These are phyloP conservation scores for Aspergillus phoenicis DNA, from an alignment of 2,329 filamentous ascomycete species.

Conservation along the genomic window DNA sequence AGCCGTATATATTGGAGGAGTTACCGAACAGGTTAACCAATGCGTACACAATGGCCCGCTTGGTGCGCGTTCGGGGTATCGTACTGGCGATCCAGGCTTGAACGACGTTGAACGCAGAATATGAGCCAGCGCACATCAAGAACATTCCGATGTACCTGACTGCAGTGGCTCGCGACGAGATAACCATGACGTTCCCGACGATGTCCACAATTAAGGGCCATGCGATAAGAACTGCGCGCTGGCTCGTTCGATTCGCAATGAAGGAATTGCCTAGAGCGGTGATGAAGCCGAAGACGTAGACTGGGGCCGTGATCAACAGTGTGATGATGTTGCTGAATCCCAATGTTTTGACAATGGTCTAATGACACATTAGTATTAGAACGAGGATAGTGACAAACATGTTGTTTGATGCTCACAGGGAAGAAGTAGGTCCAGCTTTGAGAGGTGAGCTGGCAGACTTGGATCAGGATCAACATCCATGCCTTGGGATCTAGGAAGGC, in stretches of 20 bases:
- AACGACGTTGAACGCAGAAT: slow-evolving; percentile 25
- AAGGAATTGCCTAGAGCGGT: slow-evolving; percentile 40
- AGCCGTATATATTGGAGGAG: slow-evolving; percentile 25
- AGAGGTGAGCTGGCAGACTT: slow-evolving; percentile 22
- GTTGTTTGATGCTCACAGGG: slow-evolving; percentile 5
- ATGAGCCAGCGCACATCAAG: slow-evolving; percentile 24
- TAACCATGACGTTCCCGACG: slow-evolving; percentile 23
- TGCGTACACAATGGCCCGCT: slow-evolving; percentile 24
- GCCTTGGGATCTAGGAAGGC: slow-evolving; percentile 22
- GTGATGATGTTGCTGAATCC: slow-evolving; percentile 23
- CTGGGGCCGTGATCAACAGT: slow-evolving; percentile 24
- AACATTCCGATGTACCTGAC: slow-evolving; percentile 25
- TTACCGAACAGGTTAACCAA: slow-evolving; percentile 26
- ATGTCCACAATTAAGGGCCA: slow-evolving; percentile 24
- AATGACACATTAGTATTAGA: not conserved
- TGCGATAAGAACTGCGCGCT: slow-evolving; percentile 18
- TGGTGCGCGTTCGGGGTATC: slow-evolving; percentile 24
- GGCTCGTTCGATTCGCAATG: slow-evolving; percentile 21
- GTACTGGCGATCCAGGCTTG: slow-evolving; percentile 28
- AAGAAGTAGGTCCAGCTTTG: slow-evolving; percentile 22
- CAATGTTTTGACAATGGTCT: slow-evolving; percentile 24
- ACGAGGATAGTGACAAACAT: too few relatives aligned
- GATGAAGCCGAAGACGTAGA: slow-evolving; percentile 32
- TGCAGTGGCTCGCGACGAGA: slow-evolving; percentile 17
- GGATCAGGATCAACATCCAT: slow-evolving; percentile 21